Base-by-base conservation (phyloP, 768 basidiomycete genomes). In the Hericium erinaceus region DNA sequence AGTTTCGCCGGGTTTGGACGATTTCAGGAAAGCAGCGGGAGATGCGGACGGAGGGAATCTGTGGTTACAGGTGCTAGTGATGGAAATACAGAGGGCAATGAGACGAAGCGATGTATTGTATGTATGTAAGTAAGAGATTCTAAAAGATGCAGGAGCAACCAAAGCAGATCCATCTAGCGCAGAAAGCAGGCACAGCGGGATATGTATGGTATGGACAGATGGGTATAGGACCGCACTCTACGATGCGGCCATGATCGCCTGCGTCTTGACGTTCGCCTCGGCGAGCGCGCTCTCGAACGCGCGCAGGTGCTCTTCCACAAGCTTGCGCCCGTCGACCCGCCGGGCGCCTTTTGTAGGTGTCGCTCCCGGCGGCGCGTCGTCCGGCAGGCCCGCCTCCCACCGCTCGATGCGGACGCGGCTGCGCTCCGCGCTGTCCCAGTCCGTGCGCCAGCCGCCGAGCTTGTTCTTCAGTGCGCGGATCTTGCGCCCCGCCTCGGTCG, bases 391-490 rank as follows among this genome's bases (percentile, higher is more conserved):
- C 8, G 80, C 77, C 65, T 93, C 91, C 92, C 92, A 92, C 67
- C 75, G 78, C 69, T 90, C 89, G 57, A 93, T 89, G 68, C 75
- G 80, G 58, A 76, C 65, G 38, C 87, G 79, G 65, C 91, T 93
- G 49, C 82, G 79, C 67, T 93, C 91, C 41, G 89, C 91, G 60
- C 84, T 88, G 62, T 93, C 91, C 79, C 85, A 90, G 56, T 93
- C 91, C 37, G 80, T 77, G 56, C 84, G 79, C 85, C 88, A 89
- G 20, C 82, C 87, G 6, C 84, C 85, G 33, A 93, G 71, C 63
- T 87, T 88, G 64, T 92, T 92, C 73, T 89, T 90, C 60, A 92
- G 71, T 13, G 88, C 87, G 52, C 92, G 85, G 44, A 95, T 84
- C 71, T 89, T 92, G 40, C 92, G 80, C 49, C 89, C 90, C 0